Evolutionary conservation across 2,329 filamentous ascomycete genomes (phyloP), one percentile per base, ranked within the genome.

Genomic region (Sporothrix globosa): DNA sequence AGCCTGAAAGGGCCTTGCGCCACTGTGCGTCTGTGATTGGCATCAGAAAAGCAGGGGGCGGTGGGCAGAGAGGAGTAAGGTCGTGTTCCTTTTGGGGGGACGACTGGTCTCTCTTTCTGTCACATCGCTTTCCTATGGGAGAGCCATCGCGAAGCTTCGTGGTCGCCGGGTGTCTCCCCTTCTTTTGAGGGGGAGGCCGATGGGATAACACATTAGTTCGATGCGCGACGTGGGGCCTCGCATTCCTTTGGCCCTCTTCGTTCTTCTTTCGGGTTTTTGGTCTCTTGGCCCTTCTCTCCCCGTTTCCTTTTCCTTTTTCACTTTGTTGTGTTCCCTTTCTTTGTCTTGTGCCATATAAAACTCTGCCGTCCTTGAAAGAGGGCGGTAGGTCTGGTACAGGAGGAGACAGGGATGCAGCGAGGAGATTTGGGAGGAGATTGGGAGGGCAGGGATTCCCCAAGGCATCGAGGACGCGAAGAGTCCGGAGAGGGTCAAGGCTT

Each of bases 131-230:
- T 60, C 73, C 73, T 74, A 73, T 74, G 73, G 73, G 73, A 74
- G 73, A 61, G 73, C 72, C 73, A 70, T 73, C 72, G 73, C 73
- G 73, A 74, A 74, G 73, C 73, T 74, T 74, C 39, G 73, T 74
- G 73, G 73, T 72, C 69, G 63, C 48, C 41, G 34, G 60, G 27
- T 56, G 3, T 24, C 14, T 3, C 14, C 27, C 1, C 19, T 41
- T 30, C 9, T 9, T 4, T 24, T n/a, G 14, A 13, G 10, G 39
- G 39, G 48, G 54, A 44, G 56, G 34, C 2, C 17, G 48, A n/a
- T 21, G 14, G 24, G 73, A 69, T 65, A 73, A 73, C 73, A 74
- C 67, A 69, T 74, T 24, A 74, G 73, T 74, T 74, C 73, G 73
- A 74, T 74, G 73, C 73, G 73, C 69, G 73, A 74, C 73, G 73